Percentiles rank a stretch among this genome's conserved stretches.
Evolutionary conservation across 257 asterid genomes (phyloP).

Genomic region (Nyctanthes arbortristis): DNA sequence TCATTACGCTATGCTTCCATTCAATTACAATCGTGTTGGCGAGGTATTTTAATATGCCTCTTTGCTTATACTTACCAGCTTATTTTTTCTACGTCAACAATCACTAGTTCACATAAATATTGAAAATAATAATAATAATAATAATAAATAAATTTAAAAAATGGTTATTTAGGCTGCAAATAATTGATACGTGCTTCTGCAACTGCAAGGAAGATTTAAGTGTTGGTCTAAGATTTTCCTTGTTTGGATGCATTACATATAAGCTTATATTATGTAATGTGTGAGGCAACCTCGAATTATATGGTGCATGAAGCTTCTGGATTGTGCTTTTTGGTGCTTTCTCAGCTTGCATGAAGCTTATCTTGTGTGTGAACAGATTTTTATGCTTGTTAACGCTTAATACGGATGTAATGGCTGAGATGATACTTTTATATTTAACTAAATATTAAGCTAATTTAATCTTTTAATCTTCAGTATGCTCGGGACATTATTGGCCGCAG

Average conservation of each 20-base stretch:
- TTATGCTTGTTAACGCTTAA: too few species aligned
- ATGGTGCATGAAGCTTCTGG: not conserved
- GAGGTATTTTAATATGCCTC: constrained; percentile 62
- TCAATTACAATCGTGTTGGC: constrained; percentile 95
- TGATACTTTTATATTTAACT: too few species aligned
- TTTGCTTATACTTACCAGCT: constrained; percentile 21
- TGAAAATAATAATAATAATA: constrained; percentile 17
- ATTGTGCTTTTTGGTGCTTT: not conserved
- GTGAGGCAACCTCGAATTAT: not conserved
- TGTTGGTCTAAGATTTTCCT: constrained; percentile 10
- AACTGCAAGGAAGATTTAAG: constrained; percentile 1
- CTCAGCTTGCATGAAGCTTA: not conserved
- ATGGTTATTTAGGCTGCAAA: constrained; percentile 11
- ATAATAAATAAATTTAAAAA: too few species aligned
- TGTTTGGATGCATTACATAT: not conserved
- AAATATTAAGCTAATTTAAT: too few species aligned
- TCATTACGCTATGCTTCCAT: constrained; percentile 76
- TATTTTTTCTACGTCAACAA: constrained; percentile 16
- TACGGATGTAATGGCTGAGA: too few species aligned
- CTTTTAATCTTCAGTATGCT: too few species aligned
- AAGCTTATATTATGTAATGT: not conserved
- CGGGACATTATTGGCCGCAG: too few species aligned
- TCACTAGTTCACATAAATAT: constrained; percentile 13
- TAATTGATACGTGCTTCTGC: constrained; percentile 13
- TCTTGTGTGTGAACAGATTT: too few species aligned